Evolutionary conservation across 352 stramenopile genomes (phyloP).

Genomic region (Peronosclerospora sorghi): DNA sequence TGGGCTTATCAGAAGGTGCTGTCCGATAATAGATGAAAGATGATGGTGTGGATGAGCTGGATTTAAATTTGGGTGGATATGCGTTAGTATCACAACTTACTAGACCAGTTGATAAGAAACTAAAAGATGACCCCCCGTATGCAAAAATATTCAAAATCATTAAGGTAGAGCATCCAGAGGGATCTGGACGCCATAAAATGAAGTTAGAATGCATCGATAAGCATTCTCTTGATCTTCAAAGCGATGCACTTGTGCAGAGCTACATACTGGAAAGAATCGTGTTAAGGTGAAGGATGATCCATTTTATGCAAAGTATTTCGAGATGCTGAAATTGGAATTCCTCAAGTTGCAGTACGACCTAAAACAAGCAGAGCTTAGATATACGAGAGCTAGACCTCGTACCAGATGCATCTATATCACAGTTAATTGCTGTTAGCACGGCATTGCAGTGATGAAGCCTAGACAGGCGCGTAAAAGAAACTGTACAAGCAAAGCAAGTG

Average conservation of each 20-base stretch:
- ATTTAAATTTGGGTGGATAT: constrained; percentile 28
- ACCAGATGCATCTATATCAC: constrained; percentile 39
- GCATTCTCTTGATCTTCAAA: constrained; percentile 44
- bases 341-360: constrained; percentile 71
- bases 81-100: constrained; percentile 20
- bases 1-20: constrained; percentile 76
- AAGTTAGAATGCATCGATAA: constrained; percentile 36
- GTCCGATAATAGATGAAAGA: constrained; percentile 83
- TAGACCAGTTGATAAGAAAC: constrained; percentile 1
- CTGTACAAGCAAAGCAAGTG: constrained; percentile 83
- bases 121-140: constrained; percentile 34
- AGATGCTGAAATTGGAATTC: constrained; percentile 91
- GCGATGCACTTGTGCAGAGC: constrained; percentile 28
- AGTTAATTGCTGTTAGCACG: constrained; percentile 14
- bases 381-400: constrained; percentile 51
- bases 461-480: constrained; percentile 71
- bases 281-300: constrained; percentile 52
- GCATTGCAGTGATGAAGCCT: constrained; percentile 3
- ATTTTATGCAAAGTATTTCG: constrained; percentile 86
- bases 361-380: constrained; percentile 71
- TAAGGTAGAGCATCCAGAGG: constrained; percentile 79
- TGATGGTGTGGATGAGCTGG: constrained; percentile 27
- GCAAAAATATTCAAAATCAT: constrained; percentile 91
- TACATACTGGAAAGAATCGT: constrained; percentile 17
- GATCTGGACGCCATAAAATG: constrained; percentile 82